Evolutionary conservation across 164 flowering plant genomes (phyloP).

Genomic region (Hamamelis virginiana): DNA sequence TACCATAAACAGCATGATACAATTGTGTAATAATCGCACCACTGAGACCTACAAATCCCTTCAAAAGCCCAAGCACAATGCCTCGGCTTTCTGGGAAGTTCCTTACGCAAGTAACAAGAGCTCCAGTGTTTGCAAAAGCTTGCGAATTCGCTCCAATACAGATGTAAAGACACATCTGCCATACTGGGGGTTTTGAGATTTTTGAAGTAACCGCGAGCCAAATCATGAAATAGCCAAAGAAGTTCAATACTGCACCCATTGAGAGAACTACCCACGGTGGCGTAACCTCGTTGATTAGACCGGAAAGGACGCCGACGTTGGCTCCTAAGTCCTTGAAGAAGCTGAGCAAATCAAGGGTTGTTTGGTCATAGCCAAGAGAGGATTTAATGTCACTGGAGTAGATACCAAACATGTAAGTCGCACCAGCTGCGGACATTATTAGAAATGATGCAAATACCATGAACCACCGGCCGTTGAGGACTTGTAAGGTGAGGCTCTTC

Average conservation of each 20-base stretch:
- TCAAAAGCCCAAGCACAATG: slow-evolving; percentile 42
- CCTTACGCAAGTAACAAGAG: slow-evolving; percentile 48
- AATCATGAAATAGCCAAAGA: slow-evolving; percentile 50
- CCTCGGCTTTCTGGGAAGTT: slow-evolving; percentile 56
- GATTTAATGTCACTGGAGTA: slow-evolving; percentile 36
- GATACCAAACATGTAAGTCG: slow-evolving; percentile 41
- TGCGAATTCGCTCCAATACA: slow-evolving; percentile 51
- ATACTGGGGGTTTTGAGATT: slow-evolving; percentile 27
- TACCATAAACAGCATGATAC: slow-evolving; percentile 32
- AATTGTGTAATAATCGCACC: slow-evolving; percentile 53
- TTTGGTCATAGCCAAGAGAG: slow-evolving; percentile 40
- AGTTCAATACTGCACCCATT: slow-evolving; percentile 38
- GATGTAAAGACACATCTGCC: slow-evolving; percentile 53
- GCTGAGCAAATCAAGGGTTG: slow-evolving; percentile 38
- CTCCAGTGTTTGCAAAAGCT: slow-evolving; percentile 44
- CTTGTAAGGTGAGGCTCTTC: slow-evolving; percentile 21
- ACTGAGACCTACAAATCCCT: slow-evolving; percentile 50
- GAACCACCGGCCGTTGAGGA: slow-evolving; percentile 42
- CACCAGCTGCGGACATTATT: slow-evolving; percentile 40
- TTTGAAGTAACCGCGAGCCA: slow-evolving; percentile 42
- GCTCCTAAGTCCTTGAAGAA: slow-evolving; percentile 47
- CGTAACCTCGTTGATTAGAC: slow-evolving; percentile 46
- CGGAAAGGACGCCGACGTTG: slow-evolving; percentile 38
- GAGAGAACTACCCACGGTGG: slow-evolving; percentile 50
- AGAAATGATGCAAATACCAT: slow-evolving; percentile 38